phyloP scores from a whole-genome alignment of 352 stramenopile species.

The Globisporangium cystogenes region DNA sequence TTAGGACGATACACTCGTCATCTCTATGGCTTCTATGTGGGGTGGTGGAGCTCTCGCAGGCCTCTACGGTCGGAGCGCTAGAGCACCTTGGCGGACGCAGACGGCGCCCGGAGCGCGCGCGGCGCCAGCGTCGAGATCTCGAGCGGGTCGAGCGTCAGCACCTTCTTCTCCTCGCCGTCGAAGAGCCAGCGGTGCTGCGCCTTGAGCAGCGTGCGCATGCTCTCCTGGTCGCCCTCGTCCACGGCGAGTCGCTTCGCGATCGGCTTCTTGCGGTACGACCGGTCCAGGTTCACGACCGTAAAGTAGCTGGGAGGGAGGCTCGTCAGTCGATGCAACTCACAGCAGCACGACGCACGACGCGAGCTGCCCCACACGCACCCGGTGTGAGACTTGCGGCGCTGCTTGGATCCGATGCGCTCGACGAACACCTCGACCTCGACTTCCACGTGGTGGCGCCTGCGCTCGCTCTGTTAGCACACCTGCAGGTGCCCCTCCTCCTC shows the following conservation, averaged over 20 bases:
- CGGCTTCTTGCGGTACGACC: conserved; percentile 14
- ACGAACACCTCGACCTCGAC: conserved; percentile 27
- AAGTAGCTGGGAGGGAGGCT: too few species aligned
- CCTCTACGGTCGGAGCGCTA: too few species aligned
- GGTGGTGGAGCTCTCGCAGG: too few species aligned
- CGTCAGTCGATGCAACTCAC: too few species aligned
- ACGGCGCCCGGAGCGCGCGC: background rate
- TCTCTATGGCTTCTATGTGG: too few species aligned
- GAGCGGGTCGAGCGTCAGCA: conserved; percentile 53
- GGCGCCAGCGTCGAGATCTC: conserved; percentile 46
- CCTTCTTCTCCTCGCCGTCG: conserved; percentile 56
- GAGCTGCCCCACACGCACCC: conserved; percentile 16
- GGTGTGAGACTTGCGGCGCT: conserved; percentile 20
- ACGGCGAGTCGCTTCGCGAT: conserved; percentile 20
- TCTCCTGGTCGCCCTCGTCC: conserved; percentile 20
- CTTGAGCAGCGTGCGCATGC: conserved; percentile 35
- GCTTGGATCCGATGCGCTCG: conserved; percentile 15
- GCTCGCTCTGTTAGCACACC: background rate
- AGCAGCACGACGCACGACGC: too few species aligned
- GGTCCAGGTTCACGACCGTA: conserved; percentile 23
- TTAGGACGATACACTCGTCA: too few species aligned
- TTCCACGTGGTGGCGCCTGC: conserved; percentile 19
- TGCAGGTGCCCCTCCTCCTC: too few species aligned
- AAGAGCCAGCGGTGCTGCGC: conserved; percentile 69
- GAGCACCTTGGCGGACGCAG: background rate